Evolutionary conservation across 306 rosid species (phyloP).

Genomic region (Vigna hirtella): DNA sequence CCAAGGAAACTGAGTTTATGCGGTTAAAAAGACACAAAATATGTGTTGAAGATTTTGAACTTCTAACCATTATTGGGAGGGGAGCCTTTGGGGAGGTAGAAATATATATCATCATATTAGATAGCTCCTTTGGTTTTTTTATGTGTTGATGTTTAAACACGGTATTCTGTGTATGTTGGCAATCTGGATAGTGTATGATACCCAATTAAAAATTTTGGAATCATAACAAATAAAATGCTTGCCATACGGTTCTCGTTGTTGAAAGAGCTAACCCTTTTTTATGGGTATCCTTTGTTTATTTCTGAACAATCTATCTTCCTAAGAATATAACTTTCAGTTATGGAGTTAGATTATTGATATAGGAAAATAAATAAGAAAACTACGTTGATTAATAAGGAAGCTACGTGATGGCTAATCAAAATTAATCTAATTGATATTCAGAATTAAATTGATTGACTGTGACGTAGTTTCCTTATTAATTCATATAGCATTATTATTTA

Average conservation of each 20-base stretch:
- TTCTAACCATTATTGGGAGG: constrained; percentile 87
- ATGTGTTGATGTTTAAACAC: constrained; percentile 15
- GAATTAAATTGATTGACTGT: no score
- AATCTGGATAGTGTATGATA: neutral
- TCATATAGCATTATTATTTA: no score
- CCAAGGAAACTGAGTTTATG: constrained; percentile 81
- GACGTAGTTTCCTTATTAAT: no score
- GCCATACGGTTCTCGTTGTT: neutral
- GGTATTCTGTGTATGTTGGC: neutral
- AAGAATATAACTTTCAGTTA: neutral
- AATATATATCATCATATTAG: constrained; percentile 30
- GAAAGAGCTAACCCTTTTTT: neutral
- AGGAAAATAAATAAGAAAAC: no score
- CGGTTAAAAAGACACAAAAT: constrained; percentile 88
- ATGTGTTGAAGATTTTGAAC: constrained; percentile 90
- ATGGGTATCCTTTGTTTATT: neutral
- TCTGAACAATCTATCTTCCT: constrained; percentile 1
- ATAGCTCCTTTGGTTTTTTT: neutral
- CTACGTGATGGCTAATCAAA: no score
- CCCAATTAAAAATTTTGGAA: neutral
- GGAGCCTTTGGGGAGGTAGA: constrained; percentile 98
- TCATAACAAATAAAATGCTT: neutral
- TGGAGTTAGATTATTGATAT: neutral
- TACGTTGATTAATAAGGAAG: no score
- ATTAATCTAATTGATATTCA: no score